These are phyloP conservation scores for Hsuehochloa calcarea DNA, from an alignment of 176 grass and related monocot species.

Conservation along the genomic window DNA sequence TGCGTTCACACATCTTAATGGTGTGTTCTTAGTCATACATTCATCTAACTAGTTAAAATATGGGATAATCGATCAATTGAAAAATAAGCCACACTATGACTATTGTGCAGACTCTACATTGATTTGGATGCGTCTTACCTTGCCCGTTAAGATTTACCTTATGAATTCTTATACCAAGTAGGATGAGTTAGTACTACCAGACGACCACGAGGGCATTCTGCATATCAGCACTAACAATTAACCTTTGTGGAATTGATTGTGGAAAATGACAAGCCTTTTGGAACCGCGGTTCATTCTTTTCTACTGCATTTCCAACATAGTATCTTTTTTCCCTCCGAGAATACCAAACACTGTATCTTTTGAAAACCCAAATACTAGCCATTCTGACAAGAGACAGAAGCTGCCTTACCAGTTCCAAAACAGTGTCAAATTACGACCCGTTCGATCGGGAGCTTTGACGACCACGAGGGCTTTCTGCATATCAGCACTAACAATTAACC, in stretches of 20 bases:
- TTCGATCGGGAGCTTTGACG: neutral
- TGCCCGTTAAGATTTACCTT: neutral
- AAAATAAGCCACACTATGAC: neutral
- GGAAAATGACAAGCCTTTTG: neutral
- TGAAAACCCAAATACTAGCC: neutral
- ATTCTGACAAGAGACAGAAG: neutral
- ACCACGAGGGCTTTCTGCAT: neutral
- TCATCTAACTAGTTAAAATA: neutral
- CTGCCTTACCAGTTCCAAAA: conserved; percentile 37
- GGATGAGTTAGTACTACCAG: neutral
- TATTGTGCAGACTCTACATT: neutral
- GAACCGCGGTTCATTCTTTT: neutral
- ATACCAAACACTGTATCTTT: no score
- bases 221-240: neutral
- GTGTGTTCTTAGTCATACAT: neutral
- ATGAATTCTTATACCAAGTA: neutral
- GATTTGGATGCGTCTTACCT: neutral
- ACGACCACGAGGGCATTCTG: neutral
- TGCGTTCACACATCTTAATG: neutral
- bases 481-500: neutral
- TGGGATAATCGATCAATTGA: neutral
- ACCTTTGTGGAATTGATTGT: neutral
- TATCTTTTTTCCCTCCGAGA: neutral
- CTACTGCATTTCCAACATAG: conserved; percentile 14
- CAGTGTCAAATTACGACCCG: neutral